Conservation (phyloP, 768 basidiomycete species). For the Terana coerulea region DNA sequence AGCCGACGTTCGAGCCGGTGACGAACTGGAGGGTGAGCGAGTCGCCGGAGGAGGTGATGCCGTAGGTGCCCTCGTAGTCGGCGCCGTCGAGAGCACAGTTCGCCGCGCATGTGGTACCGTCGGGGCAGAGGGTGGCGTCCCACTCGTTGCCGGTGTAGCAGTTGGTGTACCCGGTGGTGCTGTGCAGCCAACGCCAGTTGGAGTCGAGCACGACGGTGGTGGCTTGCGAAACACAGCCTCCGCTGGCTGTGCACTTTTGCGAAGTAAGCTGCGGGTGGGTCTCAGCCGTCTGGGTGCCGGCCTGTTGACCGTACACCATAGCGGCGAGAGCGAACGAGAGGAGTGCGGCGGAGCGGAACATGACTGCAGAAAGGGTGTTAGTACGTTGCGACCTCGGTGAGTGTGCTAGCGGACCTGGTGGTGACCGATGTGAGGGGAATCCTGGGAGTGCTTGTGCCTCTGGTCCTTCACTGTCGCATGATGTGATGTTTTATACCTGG, state of each 20-base stretch:
- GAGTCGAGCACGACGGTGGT: slow-evolving; percentile 43
- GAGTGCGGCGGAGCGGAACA: slow-evolving; percentile 30
- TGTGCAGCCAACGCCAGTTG: slow-evolving; percentile 50
- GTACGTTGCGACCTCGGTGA: not conserved
- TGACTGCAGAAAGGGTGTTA: slow-evolving; percentile 3
- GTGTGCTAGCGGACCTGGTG: not conserved
- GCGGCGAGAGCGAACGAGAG: slow-evolving; percentile 29
- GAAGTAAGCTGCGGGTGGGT: slow-evolving; percentile 43
- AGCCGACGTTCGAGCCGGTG: slow-evolving; percentile 31
- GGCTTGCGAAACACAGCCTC: slow-evolving; percentile 34
- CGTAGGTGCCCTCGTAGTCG: slow-evolving; percentile 31
- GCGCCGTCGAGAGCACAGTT: slow-evolving; percentile 33
- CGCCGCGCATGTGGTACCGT: slow-evolving; percentile 41
- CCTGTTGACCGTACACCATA: slow-evolving; percentile 45
- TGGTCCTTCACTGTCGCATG: not conserved
- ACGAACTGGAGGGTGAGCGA: slow-evolving; percentile 30
- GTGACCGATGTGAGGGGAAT: not conserved
- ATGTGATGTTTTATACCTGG: not conserved
- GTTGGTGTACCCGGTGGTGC: slow-evolving; percentile 30
- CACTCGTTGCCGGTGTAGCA: slow-evolving; percentile 55
- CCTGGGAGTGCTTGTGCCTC: slow-evolving; percentile 4
- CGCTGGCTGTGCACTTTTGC: slow-evolving; percentile 43
- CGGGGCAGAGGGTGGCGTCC: slow-evolving; percentile 49
- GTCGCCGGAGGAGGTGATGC: slow-evolving; percentile 29
- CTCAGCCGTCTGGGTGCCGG: slow-evolving; percentile 45